phyloP scores from a whole-genome alignment of 2,329 filamentous ascomycete genomes.

The Colletotrichum gloeosporioides region DNA sequence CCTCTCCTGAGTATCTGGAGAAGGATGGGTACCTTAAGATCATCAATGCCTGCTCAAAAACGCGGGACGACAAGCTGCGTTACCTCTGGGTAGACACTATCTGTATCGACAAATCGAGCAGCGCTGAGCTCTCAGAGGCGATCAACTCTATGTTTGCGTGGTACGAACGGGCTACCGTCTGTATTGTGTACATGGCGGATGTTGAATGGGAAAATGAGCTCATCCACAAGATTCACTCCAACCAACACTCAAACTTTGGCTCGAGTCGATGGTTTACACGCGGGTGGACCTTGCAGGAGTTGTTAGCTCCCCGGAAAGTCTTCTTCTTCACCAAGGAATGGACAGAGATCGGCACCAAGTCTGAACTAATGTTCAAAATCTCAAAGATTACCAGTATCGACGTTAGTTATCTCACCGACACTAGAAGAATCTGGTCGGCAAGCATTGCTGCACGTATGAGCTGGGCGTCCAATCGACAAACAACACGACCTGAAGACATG shows the following conservation, averaged over 20 bases:
- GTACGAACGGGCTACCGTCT: slow-evolving; percentile 31
- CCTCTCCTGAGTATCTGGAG: neutral
- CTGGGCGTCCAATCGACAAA: slow-evolving; percentile 29
- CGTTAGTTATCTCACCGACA: neutral
- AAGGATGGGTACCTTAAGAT: slow-evolving; percentile 7
- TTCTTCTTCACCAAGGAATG: slow-evolving; percentile 35
- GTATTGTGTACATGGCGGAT: slow-evolving; percentile 28
- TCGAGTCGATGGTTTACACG: slow-evolving; percentile 37
- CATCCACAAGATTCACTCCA: neutral
- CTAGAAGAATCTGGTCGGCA: slow-evolving; percentile 17
- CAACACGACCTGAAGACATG: slow-evolving; percentile 27
- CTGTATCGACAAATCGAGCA: slow-evolving; percentile 37
- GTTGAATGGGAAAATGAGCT: neutral
- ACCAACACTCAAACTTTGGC: neutral
- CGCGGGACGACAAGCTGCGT: neutral
- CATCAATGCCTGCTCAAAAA: neutral
- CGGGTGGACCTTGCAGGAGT: slow-evolving; percentile 71
- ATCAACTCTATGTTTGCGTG: slow-evolving; percentile 36
- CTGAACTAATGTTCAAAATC: slow-evolving; percentile 11
- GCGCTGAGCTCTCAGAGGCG: slow-evolving; percentile 29
- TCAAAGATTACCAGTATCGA: slow-evolving; percentile 8
- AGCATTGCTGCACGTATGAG: slow-evolving; percentile 31
- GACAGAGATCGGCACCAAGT: slow-evolving; percentile 29
- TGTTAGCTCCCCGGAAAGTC: slow-evolving; percentile 51
- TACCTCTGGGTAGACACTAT: slow-evolving; percentile 37